These are phyloP conservation scores for Terana coerulea DNA, from an alignment of 768 basidiomycete genomes.

Conservation along the genomic window DNA sequence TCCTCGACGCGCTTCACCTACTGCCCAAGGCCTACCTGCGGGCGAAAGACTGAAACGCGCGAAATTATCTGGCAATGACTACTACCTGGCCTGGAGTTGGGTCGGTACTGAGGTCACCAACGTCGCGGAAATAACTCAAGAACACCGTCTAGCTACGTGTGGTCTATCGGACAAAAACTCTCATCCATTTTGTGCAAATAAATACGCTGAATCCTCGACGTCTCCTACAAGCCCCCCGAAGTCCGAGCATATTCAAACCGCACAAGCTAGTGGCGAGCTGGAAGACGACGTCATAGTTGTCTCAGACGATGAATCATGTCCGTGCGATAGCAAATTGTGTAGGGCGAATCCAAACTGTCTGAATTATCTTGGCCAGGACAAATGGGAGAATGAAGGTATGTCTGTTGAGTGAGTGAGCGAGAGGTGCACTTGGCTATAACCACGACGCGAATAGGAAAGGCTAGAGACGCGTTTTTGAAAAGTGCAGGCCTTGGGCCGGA, in stretches of 20 bases:
- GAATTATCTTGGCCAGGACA: conserved; percentile 81
- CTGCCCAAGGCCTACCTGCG: conserved; percentile 42
- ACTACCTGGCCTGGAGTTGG: conserved; percentile 71
- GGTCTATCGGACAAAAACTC: conserved; percentile 54
- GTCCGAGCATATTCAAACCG: conserved; percentile 6
- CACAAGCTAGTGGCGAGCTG: conserved; percentile 35
- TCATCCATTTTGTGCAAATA: conserved; percentile 56
- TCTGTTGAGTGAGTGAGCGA: neutral
- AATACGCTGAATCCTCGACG: conserved; percentile 34
- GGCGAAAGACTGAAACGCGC: conserved; percentile 62
- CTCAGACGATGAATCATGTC: conserved; percentile 57
- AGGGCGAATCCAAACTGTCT: conserved; percentile 79
- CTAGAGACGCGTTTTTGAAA: conserved; percentile 49
- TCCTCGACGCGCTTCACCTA: conserved; percentile 20
- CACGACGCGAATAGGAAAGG: conserved; percentile 49
- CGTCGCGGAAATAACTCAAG: conserved; percentile 55
- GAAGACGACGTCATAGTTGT: conserved; percentile 66
- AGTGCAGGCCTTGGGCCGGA: conserved; percentile 48
- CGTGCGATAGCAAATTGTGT: conserved; percentile 63
- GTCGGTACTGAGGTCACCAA: conserved; percentile 61
- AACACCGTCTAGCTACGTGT: conserved; percentile 65
- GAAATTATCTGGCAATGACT: conserved; percentile 41
- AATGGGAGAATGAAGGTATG: conserved; percentile 74
- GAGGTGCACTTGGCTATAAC: conserved; percentile 15
- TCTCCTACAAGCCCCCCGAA: too few relatives aligned